Conservation (phyloP, 2,329 filamentous ascomycete genomes). For the Purpureocillium takamizusanense region DNA sequence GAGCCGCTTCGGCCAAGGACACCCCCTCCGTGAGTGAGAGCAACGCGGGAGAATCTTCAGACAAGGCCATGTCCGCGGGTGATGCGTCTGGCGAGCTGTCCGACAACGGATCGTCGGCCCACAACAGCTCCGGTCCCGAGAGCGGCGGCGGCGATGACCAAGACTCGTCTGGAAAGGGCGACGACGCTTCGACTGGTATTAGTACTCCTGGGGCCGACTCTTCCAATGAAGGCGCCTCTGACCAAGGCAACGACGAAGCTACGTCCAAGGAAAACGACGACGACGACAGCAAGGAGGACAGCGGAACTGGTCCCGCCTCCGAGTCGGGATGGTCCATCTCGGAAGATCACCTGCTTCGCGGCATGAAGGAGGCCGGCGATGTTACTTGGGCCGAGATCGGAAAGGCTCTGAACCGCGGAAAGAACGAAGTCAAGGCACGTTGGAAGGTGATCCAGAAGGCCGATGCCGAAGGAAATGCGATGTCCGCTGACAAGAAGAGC, state of each 20-base stretch:
- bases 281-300: no score
- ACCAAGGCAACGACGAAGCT: neutral
- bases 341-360: conserved; percentile 22
- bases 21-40: no score
- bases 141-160: neutral
- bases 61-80: no score
- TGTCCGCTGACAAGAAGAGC: no score
- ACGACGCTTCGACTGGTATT: conserved; percentile 3
- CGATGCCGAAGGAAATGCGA: no score
- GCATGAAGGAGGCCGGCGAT: conserved; percentile 21
- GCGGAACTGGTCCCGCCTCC: no score
- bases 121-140: neutral
- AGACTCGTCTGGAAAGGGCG: conserved; percentile 3
- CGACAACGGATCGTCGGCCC: neutral
- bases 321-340: conserved; percentile 21
- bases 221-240: conserved; percentile 2
- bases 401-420: conserved; percentile 14
- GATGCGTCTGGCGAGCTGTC: neutral
- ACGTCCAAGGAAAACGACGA: neutral
- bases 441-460: conserved; percentile 20
- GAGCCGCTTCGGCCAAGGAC: no score
- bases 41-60: no score
- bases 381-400: conserved; percentile 22
- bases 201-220: conserved; percentile 5
- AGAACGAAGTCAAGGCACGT: conserved; percentile 19